Evolutionary conservation across 176 grass and related monocot genomes (phyloP), one percentile per base, ranked within the genome.

Genomic region (Zoysia pacifica): DNA sequence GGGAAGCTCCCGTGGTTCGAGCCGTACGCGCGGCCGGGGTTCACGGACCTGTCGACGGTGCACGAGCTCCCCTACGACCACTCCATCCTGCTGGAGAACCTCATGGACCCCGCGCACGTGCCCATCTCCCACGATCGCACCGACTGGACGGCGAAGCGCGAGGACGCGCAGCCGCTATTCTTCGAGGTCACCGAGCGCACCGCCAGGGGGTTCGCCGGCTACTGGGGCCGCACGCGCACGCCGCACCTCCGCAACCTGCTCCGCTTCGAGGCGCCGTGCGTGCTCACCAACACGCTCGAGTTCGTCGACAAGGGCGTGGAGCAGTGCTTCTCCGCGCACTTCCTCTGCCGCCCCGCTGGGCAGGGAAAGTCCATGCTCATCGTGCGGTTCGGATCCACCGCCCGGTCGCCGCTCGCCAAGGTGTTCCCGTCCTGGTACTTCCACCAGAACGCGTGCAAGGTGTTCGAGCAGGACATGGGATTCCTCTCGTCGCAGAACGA

Each of bases 391-490:
- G 53, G 53, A 1, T 55, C 53, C 94, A 67, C 82, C 18, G 10
- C 58, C 0, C 65, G 68, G 9, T 85, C 92, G 28, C 48, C 49
- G 12, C 46, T 93, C 1, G 4, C 20, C 19, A 55, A 18, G 52
- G 14, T 55, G 12, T 18, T 55, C 14, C 52, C 52, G 52, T 1
- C 14, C 4, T 55, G 52, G 86, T 92, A 94, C 14, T 55, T 55
- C 52, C 52, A 55, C 52, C 52, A 55, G 52, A 55, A 55, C 52
- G 52, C 52, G 52, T 55, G 52, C 52, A 55, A 55, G 52, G 55
- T 19, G 70, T 99, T 99, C 80, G 92, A 99, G 87, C 96, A 99
- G 83, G 96, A 99, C 86, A 98, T 99, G 96, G 96, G 96, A 6
- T 93, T 99, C 78, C 84, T 99, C 4, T 99, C 92, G 9, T 99